phyloP scores from a whole-genome alignment of 306 rosid genomes.

The Prunus padus region DNA sequence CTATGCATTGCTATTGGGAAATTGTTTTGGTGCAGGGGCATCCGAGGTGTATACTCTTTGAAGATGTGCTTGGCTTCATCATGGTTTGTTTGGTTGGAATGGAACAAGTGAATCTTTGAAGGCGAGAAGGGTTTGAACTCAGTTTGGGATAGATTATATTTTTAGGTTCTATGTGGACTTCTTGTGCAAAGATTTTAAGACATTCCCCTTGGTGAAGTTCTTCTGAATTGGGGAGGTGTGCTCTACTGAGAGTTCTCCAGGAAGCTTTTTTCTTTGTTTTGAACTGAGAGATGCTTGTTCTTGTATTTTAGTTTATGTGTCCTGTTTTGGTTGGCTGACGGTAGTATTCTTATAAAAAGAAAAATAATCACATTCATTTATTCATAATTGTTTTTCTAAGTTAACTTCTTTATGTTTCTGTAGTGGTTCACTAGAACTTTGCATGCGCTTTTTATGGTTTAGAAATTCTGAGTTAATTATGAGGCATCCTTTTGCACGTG shows the following conservation, averaged over 20 bases:
- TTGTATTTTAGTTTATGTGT: neutral
- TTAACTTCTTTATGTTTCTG: neutral
- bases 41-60: neutral
- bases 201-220: neutral
- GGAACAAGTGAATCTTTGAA: neutral
- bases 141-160: neutral
- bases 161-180: neutral
- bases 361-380: neutral
- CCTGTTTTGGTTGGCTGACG: neutral
- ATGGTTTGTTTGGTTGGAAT: neutral
- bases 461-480: neutral
- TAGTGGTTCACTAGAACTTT: neutral
- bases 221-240: neutral
- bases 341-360: neutral
- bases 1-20: neutral
- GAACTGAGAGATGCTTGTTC: neutral
- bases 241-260: neutral
- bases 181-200: neutral
- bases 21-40: neutral
- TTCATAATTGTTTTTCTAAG: neutral
- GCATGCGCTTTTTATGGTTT: neutral
- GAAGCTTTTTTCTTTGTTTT: neutral
- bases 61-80: neutral
- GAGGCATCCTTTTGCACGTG: neutral
- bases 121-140: neutral